Evolutionary conservation across 345 rosid species (phyloP).

Genomic region (Salix arbutifolia): DNA sequence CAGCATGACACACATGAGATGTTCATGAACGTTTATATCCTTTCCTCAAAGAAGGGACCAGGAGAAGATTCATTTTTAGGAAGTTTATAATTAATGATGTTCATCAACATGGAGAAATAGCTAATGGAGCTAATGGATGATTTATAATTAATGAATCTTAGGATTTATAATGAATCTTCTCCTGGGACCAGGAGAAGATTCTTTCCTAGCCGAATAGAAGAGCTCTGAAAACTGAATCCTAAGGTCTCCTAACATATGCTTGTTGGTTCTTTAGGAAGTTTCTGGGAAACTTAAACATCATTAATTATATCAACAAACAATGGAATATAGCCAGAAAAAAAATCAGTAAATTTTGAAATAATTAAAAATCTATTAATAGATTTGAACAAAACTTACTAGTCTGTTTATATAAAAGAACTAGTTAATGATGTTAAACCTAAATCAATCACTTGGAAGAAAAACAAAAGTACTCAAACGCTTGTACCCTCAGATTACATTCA

Average conservation of each 20-base stretch:
- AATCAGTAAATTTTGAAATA: neutral
- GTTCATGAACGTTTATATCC: no score
- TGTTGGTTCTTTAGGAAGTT: neutral
- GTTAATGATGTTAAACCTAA: neutral
- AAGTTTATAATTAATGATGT: no score
- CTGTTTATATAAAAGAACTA: neutral
- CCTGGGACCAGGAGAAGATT: no score
- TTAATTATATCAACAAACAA: neutral
- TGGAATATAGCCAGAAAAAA: no score
- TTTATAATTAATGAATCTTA: no score
- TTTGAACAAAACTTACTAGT: no score
- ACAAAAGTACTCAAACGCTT: neutral
- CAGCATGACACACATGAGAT: neutral
- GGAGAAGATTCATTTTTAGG: no score
- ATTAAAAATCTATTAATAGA: neutral
- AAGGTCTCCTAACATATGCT: neutral
- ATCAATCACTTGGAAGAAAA: conserved; percentile 9
- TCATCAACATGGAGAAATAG: no score
- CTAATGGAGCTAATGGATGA: no score
- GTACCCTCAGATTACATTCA: conserved; percentile 3
- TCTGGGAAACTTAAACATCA: neutral
- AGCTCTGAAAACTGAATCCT: neutral
- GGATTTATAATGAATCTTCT: no score
- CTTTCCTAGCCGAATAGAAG: neutral
- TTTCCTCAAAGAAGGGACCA: no score